These are phyloP conservation scores for Stephania cephalantha DNA, from an alignment of 164 flowering plant species.

Conservation along the genomic window DNA sequence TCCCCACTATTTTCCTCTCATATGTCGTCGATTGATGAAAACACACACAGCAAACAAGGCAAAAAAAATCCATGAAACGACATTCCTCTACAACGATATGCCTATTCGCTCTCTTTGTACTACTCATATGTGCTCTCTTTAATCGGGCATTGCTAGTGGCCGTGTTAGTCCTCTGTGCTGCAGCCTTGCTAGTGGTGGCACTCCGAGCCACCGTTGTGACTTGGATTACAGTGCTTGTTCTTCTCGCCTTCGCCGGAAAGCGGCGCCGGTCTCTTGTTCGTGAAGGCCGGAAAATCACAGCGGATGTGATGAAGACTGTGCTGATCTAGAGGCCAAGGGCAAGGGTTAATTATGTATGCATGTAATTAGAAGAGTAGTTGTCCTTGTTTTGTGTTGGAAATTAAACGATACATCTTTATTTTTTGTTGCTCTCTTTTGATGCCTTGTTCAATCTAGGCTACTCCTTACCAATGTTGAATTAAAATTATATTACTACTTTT, in stretches of 20 bases:
- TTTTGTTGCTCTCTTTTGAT: too few relatives aligned
- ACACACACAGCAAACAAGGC: not conserved
- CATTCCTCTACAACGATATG: not conserved
- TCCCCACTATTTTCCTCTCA: not conserved
- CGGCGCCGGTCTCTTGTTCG: conserved; percentile 46
- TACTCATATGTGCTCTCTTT: conserved; percentile 18
- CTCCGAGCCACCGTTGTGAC: conserved; percentile 61
- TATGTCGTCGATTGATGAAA: not conserved
- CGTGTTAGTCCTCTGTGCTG: conserved; percentile 21
- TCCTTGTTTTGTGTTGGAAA: too few relatives aligned
- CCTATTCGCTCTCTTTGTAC: conserved; percentile 10
- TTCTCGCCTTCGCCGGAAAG: conserved; percentile 61
- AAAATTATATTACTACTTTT: too few relatives aligned
- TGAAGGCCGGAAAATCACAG: conserved; percentile 54
- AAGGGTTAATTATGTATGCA: too few relatives aligned
- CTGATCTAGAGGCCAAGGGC: too few relatives aligned
- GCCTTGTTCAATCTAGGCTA: not conserved
- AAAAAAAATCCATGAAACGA: not conserved
- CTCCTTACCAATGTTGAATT: not conserved
- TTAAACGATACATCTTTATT: too few relatives aligned
- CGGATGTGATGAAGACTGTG: conserved; percentile 41
- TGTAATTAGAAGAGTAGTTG: too few relatives aligned
- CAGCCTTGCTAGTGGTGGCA: conserved; percentile 32
- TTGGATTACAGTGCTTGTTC: conserved; percentile 73
- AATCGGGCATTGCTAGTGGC: conserved; percentile 16